Percentiles rank a stretch among this genome's conserved stretches.
These are phyloP conservation scores for Pseudopyrenochaeta lycopersici DNA, from an alignment of 2,329 filamentous ascomycete species.

Conservation along the genomic window DNA sequence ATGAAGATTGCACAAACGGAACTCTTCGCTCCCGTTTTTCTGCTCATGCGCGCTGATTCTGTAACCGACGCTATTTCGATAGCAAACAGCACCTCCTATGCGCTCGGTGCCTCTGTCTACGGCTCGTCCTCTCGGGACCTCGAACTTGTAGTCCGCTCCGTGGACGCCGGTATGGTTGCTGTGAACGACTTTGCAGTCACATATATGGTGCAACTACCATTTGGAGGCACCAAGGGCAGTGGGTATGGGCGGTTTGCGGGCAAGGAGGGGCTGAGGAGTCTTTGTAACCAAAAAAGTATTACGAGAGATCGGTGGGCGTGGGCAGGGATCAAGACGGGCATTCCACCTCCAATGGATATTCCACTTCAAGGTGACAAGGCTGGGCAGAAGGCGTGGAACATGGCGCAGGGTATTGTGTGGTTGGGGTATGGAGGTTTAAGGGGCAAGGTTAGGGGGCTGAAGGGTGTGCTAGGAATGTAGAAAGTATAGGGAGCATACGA, in stretches of 20 bases:
- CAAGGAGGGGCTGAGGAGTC: constrained; percentile 81
- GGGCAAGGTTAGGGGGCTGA: constrained; percentile 52
- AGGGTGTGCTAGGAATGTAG: constrained; percentile 43
- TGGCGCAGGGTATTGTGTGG: constrained; percentile 58
- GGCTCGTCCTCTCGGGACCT: constrained; percentile 70
- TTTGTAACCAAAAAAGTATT: constrained; percentile 89
- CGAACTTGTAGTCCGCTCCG: constrained; percentile 68
- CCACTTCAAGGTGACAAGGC: constrained; percentile 65
- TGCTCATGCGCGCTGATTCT: constrained; percentile 78
- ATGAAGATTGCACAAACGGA: constrained; percentile 93
- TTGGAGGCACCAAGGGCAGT: constrained; percentile 88
- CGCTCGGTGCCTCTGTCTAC: constrained; percentile 88
- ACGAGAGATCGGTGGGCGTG: constrained; percentile 78
- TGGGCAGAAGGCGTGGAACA: constrained; percentile 50
- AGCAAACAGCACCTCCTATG: constrained; percentile 85
- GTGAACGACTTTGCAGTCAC: constrained; percentile 95
- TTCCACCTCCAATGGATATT: constrained; percentile 83
- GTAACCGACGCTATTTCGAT: constrained; percentile 74
- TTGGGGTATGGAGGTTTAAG: constrained; percentile 55
- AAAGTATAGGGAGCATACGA: background rate
- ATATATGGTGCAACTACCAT: constrained; percentile 93
- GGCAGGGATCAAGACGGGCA: constrained; percentile 71
- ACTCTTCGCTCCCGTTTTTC: constrained; percentile 91
- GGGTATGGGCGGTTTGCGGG: constrained; percentile 93
- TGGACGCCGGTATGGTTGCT: constrained; percentile 88